Evolutionary conservation across 2,329 filamentous ascomycete species (phyloP).

Genomic region (Apiospora arundinis): DNA sequence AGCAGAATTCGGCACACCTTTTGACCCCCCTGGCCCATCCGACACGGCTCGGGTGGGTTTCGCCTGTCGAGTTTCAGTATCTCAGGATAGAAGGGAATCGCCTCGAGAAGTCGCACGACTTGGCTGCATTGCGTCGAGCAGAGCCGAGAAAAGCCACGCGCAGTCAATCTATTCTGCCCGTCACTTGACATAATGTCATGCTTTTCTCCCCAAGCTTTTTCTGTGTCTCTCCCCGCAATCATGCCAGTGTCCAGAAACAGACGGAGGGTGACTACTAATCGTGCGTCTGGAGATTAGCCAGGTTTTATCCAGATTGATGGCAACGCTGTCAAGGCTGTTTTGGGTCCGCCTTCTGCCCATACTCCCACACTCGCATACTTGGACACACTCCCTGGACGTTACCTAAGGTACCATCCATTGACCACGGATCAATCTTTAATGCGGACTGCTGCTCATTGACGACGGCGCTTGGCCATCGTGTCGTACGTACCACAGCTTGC

Average conservation of each 20-base stretch:
- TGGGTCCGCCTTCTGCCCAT: too few species aligned
- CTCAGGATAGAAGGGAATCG: not conserved
- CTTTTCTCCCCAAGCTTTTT: not conserved
- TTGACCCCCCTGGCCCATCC: not conserved
- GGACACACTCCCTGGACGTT: slow-evolving; percentile 9
- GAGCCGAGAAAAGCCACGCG: slow-evolving; percentile 16
- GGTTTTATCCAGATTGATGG: slow-evolving; percentile 19
- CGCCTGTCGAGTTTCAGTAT: not conserved
- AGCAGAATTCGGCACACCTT: not conserved
- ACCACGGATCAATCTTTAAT: slow-evolving; percentile 4
- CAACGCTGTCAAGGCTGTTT: slow-evolving; percentile 9
- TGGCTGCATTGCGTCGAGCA: slow-evolving; percentile 19
- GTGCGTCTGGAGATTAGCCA: not conserved
- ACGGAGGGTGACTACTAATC: not conserved
- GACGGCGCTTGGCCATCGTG: not conserved
- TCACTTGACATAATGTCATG: slow-evolving; percentile 2
- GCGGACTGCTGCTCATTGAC: not conserved
- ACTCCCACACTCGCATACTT: too few species aligned
- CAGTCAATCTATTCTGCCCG: not conserved
- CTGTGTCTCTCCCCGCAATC: not conserved
- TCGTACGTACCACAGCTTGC: not conserved
- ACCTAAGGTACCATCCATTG: not conserved
- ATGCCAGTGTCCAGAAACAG: not conserved
- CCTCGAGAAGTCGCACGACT: not conserved
- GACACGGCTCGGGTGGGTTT: not conserved